A percentile compares a stretch with the other conserved stretches of the same genome.
phyloP scores from a whole-genome alignment of 305 asterid genomes.

The Fraxinus albicans region DNA sequence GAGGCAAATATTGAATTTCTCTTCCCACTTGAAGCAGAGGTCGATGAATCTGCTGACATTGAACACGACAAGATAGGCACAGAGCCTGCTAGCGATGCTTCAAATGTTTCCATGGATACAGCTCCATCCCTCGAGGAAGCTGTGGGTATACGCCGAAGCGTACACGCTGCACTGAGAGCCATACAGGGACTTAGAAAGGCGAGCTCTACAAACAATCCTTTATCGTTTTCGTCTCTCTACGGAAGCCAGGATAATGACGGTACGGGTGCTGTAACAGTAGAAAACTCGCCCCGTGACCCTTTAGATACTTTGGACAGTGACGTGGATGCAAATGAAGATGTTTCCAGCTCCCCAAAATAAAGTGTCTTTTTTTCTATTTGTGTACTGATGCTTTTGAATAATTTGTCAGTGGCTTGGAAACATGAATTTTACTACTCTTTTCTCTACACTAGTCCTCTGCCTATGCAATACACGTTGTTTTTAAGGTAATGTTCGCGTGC shows the following conservation, averaged over 20 bases:
- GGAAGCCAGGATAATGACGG: constrained; percentile 63
- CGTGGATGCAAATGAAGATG: constrained; percentile 43
- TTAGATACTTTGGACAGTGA: constrained; percentile 30
- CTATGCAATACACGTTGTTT: no score
- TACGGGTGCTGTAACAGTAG: constrained; percentile 72
- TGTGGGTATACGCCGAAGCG: constrained; percentile 68
- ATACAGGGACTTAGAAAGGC: constrained; percentile 79
- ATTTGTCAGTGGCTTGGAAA: not conserved
- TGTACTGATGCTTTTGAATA: not conserved
- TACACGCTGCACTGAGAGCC: constrained; percentile 86
- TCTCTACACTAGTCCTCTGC: no score
- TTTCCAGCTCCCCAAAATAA: constrained; percentile 43
- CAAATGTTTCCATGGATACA: constrained; percentile 33
- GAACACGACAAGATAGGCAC: constrained; percentile 29
- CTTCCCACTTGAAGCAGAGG: constrained; percentile 86
- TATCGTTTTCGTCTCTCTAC: constrained; percentile 60
- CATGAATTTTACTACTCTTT: not conserved
- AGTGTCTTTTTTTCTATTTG: constrained; percentile 10
- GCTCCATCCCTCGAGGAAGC: constrained; percentile 51
- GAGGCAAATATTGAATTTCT: constrained; percentile 89
- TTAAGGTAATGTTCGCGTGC: no score
- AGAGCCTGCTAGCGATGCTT: constrained; percentile 25
- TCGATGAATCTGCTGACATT: constrained; percentile 48
- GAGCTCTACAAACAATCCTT: constrained; percentile 84
- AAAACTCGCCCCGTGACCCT: constrained; percentile 58